phyloP scores from a whole-genome alignment of 2,329 filamentous ascomycete genomes.

The Fonsecaea pedrosoi region DNA sequence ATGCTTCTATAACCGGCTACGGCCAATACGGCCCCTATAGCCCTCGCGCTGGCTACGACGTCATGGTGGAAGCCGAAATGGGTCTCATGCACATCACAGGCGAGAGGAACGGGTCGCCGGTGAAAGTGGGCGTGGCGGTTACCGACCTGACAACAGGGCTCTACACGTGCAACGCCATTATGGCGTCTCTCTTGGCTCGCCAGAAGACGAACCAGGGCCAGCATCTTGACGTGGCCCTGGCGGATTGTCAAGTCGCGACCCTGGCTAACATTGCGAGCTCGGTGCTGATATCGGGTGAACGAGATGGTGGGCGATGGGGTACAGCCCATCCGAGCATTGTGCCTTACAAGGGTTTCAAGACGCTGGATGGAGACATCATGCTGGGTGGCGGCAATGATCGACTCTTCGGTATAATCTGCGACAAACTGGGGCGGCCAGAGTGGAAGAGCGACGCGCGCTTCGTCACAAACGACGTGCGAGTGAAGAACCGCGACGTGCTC shows the following conservation, averaged over 20 bases:
- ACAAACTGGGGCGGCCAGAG: conserved; percentile 63
- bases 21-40: conserved; percentile 93
- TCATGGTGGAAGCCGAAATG: conserved; percentile 99
- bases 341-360: conserved; percentile 83
- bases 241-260: conserved; percentile 93
- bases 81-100: conserved; percentile 99
- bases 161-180: conserved; percentile 93
- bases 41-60: conserved; percentile 89
- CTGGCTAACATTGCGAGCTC: conserved; percentile 95
- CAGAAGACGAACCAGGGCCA: conserved; percentile 73
- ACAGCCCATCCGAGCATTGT: conserved; percentile 99
- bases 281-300: conserved; percentile 83
- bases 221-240: conserved; percentile 88
- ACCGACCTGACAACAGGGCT: conserved; percentile 94
- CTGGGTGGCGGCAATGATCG: conserved; percentile 70
- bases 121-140: conserved; percentile 96
- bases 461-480: conserved; percentile 64
- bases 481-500: conserved; percentile 73
- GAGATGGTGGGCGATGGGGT: conserved; percentile 89
- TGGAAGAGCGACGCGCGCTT: conserved; percentile 65
- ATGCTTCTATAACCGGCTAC: conserved; percentile 96
- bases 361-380: conserved; percentile 67
- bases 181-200: conserved; percentile 85
- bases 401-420: conserved; percentile 66
- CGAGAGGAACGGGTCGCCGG: conserved; percentile 81